A percentile compares a stretch with the other conserved stretches of the same genome.
Conservation (phyloP, 2,329 filamentous ascomycete genomes). For the Ascochyta clinopodiicola region DNA sequence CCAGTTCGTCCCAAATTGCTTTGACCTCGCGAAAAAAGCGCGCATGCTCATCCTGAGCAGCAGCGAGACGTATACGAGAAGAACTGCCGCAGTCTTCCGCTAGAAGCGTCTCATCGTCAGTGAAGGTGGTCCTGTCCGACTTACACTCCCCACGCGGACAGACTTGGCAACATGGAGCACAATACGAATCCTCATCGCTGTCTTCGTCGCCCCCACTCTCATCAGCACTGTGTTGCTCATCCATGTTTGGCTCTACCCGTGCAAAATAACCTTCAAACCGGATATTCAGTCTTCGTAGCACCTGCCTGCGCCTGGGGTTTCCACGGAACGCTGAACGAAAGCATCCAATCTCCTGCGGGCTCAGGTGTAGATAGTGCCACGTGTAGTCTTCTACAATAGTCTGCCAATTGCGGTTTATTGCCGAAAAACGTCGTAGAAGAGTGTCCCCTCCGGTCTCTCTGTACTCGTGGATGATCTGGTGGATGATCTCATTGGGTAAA, state of each 20-base stretch:
- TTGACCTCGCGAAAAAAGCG: slow-evolving; percentile 3
- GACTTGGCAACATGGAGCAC: neutral
- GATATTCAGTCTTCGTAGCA: neutral
- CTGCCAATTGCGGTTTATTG: neutral
- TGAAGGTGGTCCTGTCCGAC: neutral
- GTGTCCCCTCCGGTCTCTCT: neutral
- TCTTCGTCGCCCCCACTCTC: neutral
- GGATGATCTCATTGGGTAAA: neutral
- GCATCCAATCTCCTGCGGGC: slow-evolving; percentile 1
- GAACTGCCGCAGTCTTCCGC: neutral
- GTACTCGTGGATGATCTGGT: neutral
- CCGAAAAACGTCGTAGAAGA: neutral
- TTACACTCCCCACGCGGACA: neutral
- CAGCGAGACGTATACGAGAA: neutral
- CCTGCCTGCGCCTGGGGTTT: neutral
- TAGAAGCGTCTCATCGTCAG: neutral
- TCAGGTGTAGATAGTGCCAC: neutral
- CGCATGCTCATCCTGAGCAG: neutral
- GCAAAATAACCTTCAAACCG: neutral
- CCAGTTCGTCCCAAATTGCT: neutral
- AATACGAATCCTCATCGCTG: neutral
- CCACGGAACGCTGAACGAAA: slow-evolving; percentile 2
- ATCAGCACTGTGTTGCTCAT: neutral
- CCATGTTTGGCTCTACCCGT: neutral
- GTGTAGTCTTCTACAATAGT: neutral